Base-by-base conservation (phyloP, 1,284 basidiomycete species). In the Puccinia hordei region DNA sequence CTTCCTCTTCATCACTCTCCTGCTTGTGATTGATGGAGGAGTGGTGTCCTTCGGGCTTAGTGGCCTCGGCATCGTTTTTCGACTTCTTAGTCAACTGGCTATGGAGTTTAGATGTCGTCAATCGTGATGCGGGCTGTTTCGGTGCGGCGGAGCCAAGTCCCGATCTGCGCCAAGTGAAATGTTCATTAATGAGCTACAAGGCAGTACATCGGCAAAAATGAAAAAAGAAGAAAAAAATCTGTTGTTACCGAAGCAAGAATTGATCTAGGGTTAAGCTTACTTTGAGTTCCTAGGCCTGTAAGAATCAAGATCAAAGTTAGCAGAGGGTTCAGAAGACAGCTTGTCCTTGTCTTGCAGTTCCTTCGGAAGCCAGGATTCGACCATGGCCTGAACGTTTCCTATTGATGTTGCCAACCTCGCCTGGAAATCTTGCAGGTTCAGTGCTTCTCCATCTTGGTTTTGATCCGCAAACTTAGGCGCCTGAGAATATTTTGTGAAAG, bases 281-380 rank as follows among this genome's bases (percentile, higher is more conserved):
- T 49, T 68, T 13, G 66, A 68, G 24, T 68, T 68, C 27, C 46
- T 68, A 22, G 66, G 66, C 19, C 41, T 46, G 2, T 9, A 49
- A 46, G 41, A 68, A 38, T 49, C n/a, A 22, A 68, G 46, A 19
- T 49, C 66, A 13, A 68, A 49, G 8, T 41, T 17, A n/a, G 30
- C 9, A 27, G 19, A 3, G 9, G 35, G 9, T 41, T 44, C 41
- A 17, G 59, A 59, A 33, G 27, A 5, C 12, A 33, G 59, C 2
- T 17, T 6, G 17, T 38, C 13, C 13, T 22, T 19, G 49, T 41
- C 9, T 27, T 33, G 66, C 19, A 68, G 66, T 27, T 68, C 66
- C 27, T 68, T 68, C 1, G 66, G 66, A 41, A 68, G 41, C 66
- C 66, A 68, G 8, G 66, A 68, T 27, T 68, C 66, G 66, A 68